phyloP scores from a whole-genome alignment of 163 green algal species.

The Chloroidium sp. region DNA sequence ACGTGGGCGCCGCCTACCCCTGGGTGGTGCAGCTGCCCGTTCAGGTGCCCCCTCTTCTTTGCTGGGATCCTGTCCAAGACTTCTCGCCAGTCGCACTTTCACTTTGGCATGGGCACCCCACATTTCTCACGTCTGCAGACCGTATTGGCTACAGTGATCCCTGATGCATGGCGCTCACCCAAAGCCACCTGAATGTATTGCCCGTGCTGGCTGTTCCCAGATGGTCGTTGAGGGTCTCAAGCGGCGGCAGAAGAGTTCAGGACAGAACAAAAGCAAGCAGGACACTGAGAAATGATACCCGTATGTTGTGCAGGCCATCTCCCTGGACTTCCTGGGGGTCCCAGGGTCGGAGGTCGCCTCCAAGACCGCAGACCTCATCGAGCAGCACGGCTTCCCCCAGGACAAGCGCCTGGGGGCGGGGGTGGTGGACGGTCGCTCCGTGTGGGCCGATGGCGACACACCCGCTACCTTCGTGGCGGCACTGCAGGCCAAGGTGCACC shows the following conservation, averaged over 20 bases:
- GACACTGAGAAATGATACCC: neutral
- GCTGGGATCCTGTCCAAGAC: neutral
- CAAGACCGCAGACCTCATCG: constrained; percentile 57
- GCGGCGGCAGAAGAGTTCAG: too few species aligned
- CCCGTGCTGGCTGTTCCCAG: too few species aligned
- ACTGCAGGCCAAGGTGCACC: constrained; percentile 24
- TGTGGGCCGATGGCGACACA: constrained; percentile 61
- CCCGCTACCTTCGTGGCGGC: constrained; percentile 35
- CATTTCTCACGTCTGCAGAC: too few species aligned
- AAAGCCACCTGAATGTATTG: too few species aligned
- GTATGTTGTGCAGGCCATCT: constrained; percentile 21
- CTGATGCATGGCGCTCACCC: too few species aligned
- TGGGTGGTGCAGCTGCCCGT: constrained; percentile 45
- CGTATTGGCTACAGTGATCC: too few species aligned
- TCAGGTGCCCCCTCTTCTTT: neutral
- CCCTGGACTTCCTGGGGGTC: constrained; percentile 49
- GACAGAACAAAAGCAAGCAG: too few species aligned
- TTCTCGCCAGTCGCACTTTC: neutral
- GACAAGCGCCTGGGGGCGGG: constrained; percentile 71
- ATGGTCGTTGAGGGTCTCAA: too few species aligned
- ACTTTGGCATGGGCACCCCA: neutral
- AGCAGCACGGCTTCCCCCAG: constrained; percentile 63
- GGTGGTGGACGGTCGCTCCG: constrained; percentile 72
- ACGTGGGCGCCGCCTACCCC: constrained; percentile 48
- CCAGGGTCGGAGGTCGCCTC: constrained; percentile 41